A percentile compares a stretch with the other conserved stretches of the same genome.
Evolutionary conservation across 2,329 filamentous ascomycete species (phyloP).

Genomic region (Aspergillus pseudoterreus): DNA sequence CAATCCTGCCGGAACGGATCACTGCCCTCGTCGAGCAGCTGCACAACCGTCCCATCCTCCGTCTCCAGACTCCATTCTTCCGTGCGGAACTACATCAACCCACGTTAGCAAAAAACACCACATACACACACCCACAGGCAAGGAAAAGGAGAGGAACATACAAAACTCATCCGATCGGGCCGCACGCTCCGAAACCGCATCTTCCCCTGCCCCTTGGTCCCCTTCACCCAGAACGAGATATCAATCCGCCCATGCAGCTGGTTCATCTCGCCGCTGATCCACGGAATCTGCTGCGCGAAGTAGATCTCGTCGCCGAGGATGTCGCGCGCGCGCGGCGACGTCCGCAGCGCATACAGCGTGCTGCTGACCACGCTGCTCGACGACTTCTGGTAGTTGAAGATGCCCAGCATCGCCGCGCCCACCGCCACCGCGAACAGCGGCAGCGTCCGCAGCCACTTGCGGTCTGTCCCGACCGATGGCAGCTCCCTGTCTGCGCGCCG

Average conservation of each 20-base stretch:
- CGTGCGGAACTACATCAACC: conserved; percentile 66
- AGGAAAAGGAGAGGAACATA: conserved; percentile 34
- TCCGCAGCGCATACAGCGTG: conserved; percentile 87
- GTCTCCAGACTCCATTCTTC: conserved; percentile 82
- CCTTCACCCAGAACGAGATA: conserved; percentile 82
- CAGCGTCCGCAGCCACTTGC: conserved; percentile 68
- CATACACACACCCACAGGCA: background rate
- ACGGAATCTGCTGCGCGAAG: conserved; percentile 73
- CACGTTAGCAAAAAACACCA: no score
- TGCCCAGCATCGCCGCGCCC: conserved; percentile 68
- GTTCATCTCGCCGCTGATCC: conserved; percentile 85
- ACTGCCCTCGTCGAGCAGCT: conserved; percentile 66
- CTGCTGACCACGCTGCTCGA: conserved; percentile 82
- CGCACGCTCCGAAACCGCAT: conserved; percentile 80
- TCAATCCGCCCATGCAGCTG: conserved; percentile 89
- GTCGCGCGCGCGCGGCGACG: conserved; percentile 68
- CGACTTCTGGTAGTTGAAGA: conserved; percentile 99
- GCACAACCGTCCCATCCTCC: conserved; percentile 63
- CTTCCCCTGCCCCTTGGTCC: conserved; percentile 64
- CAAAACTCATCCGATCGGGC: conserved; percentile 58
- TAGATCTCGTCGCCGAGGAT: conserved; percentile 84
- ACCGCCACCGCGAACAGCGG: conserved; percentile 77
- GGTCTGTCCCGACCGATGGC: conserved; percentile 42
- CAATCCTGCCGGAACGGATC: conserved; percentile 62
- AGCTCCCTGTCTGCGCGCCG: conserved; percentile 53